A percentile compares a stretch with the other conserved stretches of the same genome.
These are phyloP conservation scores for Coelastrella sp. DNA, from an alignment of 139 green algal species.

Conservation along the genomic window DNA sequence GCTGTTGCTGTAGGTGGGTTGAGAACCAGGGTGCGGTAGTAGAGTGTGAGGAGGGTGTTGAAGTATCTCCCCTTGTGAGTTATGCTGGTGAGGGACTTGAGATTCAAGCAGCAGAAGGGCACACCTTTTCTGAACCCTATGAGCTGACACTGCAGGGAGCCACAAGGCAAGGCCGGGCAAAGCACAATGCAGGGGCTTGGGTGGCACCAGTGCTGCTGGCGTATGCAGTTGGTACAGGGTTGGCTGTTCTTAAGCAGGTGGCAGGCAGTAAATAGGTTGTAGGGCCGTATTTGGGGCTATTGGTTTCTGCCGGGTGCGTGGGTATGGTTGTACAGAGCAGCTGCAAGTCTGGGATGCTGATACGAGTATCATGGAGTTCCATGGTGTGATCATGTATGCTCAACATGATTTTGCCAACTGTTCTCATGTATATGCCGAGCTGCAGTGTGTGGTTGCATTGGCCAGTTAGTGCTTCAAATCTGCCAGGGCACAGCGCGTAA, in stretches of 20 bases:
- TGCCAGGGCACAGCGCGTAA: too few species aligned
- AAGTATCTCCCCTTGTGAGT: conserved; percentile 72
- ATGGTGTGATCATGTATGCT: too few species aligned
- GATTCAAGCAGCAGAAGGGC: neutral
- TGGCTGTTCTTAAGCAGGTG: conserved; percentile 23
- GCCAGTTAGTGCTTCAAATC: too few species aligned
- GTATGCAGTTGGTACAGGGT: conserved; percentile 10
- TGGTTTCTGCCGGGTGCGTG: too few species aligned
- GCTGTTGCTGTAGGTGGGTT: conserved; percentile 54
- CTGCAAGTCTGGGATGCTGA: too few species aligned
- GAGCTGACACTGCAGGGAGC: conserved; percentile 40
- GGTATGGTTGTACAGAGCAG: too few species aligned
- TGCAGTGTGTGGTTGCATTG: too few species aligned
- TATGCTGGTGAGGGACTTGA: conserved; percentile 76
- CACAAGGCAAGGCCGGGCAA: neutral
- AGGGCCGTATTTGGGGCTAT: too few species aligned
- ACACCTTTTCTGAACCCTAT: conserved; percentile 32
- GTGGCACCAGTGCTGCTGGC: neutral
- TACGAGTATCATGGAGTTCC: too few species aligned
- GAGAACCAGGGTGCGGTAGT: conserved; percentile 57
- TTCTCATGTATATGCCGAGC: too few species aligned
- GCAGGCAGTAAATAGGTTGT: neutral
- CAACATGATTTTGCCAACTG: too few species aligned
- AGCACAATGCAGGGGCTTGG: conserved; percentile 34
- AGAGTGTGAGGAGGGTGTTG: conserved; percentile 55